Evolutionary conservation across 2,329 filamentous ascomycete species (phyloP).

Genomic region (Rhinocladiella mackenziei): DNA sequence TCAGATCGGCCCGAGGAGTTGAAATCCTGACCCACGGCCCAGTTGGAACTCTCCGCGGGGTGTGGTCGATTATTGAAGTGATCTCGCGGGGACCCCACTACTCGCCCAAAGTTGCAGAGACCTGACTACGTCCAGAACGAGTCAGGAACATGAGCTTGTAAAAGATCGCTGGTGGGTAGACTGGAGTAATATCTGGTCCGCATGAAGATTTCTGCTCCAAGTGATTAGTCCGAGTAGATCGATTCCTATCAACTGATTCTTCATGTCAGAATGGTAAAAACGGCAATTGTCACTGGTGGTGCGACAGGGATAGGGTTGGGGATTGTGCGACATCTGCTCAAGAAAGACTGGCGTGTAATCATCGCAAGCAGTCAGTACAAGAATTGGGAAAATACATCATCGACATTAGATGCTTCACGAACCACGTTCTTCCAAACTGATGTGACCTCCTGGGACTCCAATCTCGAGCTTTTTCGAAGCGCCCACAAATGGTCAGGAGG

Average conservation of each 20-base stretch:
- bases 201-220: not conserved
- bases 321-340: constrained; percentile 40
- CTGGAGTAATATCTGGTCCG: not conserved
- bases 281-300: constrained; percentile 48
- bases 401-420: not conserved
- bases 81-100: too few species aligned
- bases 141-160: not conserved
- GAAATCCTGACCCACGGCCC: too few species aligned
- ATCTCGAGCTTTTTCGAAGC: not conserved
- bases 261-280: constrained; percentile 26
- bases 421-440: not conserved
- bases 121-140: not conserved
- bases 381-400: not conserved
- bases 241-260: not conserved
- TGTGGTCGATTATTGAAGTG: too few species aligned
- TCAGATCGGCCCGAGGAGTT: too few species aligned
- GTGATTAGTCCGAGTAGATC: too few species aligned
- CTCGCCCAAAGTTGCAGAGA: too few species aligned
- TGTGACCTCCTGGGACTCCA: not conserved
- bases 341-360: constrained; percentile 2
- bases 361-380: not conserved
- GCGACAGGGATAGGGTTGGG: constrained; percentile 50
- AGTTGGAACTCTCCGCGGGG: too few species aligned
- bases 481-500: not conserved
- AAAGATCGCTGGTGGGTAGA: not conserved